These are phyloP conservation scores for Penicillium olsonii DNA, from an alignment of 2,329 filamentous ascomycete species.

Conservation along the genomic window DNA sequence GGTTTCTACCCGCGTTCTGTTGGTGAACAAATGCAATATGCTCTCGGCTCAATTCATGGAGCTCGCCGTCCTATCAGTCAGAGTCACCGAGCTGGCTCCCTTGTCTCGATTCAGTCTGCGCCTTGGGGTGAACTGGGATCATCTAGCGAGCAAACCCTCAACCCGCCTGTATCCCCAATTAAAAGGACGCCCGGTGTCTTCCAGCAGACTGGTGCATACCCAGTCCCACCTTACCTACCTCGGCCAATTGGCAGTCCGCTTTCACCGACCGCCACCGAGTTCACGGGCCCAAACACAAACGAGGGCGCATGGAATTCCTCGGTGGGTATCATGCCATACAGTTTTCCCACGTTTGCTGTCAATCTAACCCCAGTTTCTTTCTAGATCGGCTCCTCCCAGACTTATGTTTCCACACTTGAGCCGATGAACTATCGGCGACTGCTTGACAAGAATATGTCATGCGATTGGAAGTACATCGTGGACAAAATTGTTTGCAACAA, in stretches of 20 bases:
- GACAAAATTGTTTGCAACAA: conserved; percentile 99
- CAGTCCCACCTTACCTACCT: conserved; percentile 50
- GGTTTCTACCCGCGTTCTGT: conserved; percentile 32
- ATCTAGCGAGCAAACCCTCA: conserved; percentile 25
- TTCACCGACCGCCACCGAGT: conserved; percentile 73
- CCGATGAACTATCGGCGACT: conserved; percentile 95
- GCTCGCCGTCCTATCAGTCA: conserved; percentile 36
- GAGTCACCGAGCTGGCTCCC: conserved; percentile 32
- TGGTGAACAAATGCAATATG: conserved; percentile 33
- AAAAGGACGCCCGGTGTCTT: conserved; percentile 34
- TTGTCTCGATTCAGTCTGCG: conserved; percentile 35
- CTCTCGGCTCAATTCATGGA: conserved; percentile 26
- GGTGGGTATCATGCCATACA: conserved; percentile 51
- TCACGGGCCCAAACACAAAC: conserved; percentile 54
- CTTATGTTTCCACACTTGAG: conserved; percentile 83
- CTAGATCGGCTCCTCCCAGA: conserved; percentile 57
- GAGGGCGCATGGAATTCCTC: conserved; percentile 42
- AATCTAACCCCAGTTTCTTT: conserved; percentile 19
- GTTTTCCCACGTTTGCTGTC: not conserved
- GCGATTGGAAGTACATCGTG: conserved; percentile 99
- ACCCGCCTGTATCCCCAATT: conserved; percentile 25
- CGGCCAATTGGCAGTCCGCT: conserved; percentile 65
- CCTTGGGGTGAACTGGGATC: conserved; percentile 37
- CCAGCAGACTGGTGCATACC: conserved; percentile 39
- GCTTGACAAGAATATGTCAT: conserved; percentile 92